phyloP scores from a whole-genome alignment of 139 green algal species.

The Deuterostichococcus epilithicus region DNA sequence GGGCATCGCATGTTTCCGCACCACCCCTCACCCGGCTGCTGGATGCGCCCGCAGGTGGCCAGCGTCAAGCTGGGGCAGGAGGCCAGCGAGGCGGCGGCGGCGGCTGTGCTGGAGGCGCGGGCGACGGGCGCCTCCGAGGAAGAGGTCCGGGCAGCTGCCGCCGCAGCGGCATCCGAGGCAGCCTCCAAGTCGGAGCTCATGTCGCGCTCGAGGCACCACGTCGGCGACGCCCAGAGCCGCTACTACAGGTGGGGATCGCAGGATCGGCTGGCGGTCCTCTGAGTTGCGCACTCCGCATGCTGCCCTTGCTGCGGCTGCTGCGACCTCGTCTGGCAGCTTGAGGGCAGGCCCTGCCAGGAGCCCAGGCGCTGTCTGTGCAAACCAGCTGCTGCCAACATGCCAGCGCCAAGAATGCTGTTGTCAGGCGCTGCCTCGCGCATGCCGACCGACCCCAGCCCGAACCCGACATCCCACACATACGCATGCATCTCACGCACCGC shows the following conservation, averaged over 20 bases:
- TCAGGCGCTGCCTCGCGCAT: no score
- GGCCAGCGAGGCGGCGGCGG: slow-evolving; percentile 43
- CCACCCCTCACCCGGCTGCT: neutral
- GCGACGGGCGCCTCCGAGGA: slow-evolving; percentile 60
- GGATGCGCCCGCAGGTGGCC: slow-evolving; percentile 35
- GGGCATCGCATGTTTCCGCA: no score
- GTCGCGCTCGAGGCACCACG: slow-evolving; percentile 6
- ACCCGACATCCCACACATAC: no score
- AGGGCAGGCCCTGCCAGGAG: no score
- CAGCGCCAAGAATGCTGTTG: no score
- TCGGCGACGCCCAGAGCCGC: slow-evolving; percentile 52
- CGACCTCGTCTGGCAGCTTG: no score
- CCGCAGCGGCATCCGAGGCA: slow-evolving; percentile 51
- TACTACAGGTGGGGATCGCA: slow-evolving; percentile 50
- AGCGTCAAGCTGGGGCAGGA: slow-evolving; percentile 64
- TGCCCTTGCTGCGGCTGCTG: no score
- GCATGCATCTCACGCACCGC: no score
- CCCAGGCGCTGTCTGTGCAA: no score
- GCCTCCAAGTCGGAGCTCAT: slow-evolving; percentile 33
- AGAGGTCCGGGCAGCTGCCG: slow-evolving; percentile 57
- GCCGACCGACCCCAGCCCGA: no score
- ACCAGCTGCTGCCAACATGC: no score
- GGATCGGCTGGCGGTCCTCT: neutral
- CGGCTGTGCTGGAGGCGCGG: slow-evolving; percentile 50
- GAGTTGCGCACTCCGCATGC: no score